Conservation (phyloP, 768 basidiomycete species). For the Leucocoprinus birnbaumii region DNA sequence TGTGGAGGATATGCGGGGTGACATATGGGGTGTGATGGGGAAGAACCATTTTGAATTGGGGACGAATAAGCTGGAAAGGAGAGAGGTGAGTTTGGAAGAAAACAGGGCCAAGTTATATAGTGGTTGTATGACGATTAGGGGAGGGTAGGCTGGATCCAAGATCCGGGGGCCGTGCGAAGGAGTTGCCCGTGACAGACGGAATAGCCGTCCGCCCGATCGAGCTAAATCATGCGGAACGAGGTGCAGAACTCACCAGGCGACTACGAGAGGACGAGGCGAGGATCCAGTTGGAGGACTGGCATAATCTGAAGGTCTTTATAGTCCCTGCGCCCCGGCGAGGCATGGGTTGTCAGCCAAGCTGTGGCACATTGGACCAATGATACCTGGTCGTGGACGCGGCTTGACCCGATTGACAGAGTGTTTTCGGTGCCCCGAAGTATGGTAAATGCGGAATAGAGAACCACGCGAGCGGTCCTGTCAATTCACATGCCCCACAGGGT, state of each 20-base stretch:
- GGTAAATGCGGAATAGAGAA: neutral
- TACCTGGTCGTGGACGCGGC: neutral
- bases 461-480: no score
- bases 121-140: constrained; percentile 14
- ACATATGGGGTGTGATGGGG: constrained; percentile 79
- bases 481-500: constrained; percentile 12
- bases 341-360: neutral
- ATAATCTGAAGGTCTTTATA: neutral
- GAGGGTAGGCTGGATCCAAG: constrained; percentile 19
- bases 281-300: neutral
- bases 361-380: neutral
- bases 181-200: neutral
- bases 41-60: constrained; percentile 52
- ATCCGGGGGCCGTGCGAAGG: constrained; percentile 16
- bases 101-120: neutral
- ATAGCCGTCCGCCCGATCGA: neutral
- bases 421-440: neutral
- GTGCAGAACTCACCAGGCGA: neutral
- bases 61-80: constrained; percentile 12
- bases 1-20: constrained; percentile 88
- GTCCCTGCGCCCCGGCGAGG: neutral
- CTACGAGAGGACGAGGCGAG: neutral
- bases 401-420: constrained; percentile 18
- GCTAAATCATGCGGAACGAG: constrained; percentile 1
- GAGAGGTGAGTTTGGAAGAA: constrained; percentile 15